A percentile compares a stretch with the other conserved stretches of the same genome.
phyloP scores from a whole-genome alignment of 306 rosid species.

The Trifolium dubium region DNA sequence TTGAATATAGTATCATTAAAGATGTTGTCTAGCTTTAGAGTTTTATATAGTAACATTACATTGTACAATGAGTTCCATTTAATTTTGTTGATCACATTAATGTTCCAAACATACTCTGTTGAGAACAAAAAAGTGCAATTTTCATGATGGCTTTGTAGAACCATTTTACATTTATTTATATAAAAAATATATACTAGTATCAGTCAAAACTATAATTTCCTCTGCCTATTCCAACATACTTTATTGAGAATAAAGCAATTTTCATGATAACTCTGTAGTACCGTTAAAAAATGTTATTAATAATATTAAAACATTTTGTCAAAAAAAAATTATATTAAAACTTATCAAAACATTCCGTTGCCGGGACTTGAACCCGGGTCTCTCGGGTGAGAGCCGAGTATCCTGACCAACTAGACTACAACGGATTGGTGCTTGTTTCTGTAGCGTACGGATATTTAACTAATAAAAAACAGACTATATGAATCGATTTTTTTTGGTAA shows the following conservation, averaged over 20 bases:
- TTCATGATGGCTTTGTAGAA: background rate
- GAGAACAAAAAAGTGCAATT: background rate
- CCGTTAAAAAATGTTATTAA: background rate
- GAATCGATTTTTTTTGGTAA: too few species aligned
- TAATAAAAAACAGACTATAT: too few species aligned
- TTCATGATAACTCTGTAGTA: background rate
- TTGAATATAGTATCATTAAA: background rate
- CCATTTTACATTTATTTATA: background rate
- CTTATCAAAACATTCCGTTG: conserved; percentile 61
- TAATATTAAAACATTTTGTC: background rate
- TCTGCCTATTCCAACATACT: background rate
- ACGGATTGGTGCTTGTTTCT: conserved; percentile 28
- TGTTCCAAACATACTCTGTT: background rate
- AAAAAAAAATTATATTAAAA: too few species aligned
- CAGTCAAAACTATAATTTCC: background rate
- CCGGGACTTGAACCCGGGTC: conserved; percentile 68
- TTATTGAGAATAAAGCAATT: background rate
- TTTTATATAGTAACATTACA: background rate
- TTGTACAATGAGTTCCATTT: background rate
- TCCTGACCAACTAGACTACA: conserved; percentile 66
- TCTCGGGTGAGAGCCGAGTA: conserved; percentile 59
- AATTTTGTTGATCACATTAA: background rate
- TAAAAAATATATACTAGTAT: background rate
- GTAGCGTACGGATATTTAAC: too few species aligned
- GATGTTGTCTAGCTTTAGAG: background rate